A percentile compares a stretch with the other conserved stretches of the same genome.
phyloP scores from a whole-genome alignment of 176 grass and related monocot genomes.

The Metroxylon sagu region DNA sequence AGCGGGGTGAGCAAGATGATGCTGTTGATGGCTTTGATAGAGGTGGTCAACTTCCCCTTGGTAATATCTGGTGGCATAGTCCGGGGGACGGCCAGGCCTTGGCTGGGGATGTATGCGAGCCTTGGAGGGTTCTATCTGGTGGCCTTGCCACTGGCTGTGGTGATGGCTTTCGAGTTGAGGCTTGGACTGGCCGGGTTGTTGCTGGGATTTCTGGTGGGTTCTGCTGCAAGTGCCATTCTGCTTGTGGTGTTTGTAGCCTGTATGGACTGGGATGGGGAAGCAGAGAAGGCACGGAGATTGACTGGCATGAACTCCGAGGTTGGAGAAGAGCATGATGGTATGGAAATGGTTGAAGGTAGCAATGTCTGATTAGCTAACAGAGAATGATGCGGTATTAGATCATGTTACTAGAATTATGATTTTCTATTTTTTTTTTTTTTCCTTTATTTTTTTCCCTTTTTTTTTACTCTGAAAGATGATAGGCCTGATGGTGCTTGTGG shows the following conservation, averaged over 20 bases:
- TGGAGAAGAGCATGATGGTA: not conserved
- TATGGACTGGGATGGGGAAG: conserved; percentile 65
- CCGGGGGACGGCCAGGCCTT: conserved; percentile 56
- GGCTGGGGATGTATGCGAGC: conserved; percentile 58
- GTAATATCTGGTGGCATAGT: conserved; percentile 70
- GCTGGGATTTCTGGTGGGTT: conserved; percentile 47
- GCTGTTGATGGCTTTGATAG: conserved; percentile 68
- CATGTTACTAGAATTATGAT: too few species aligned
- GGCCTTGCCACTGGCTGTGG: conserved; percentile 52
- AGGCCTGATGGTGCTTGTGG: too few species aligned
- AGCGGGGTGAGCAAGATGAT: conserved; percentile 52
- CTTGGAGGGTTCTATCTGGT: conserved; percentile 66
- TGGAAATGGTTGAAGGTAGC: too few species aligned
- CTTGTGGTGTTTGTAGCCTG: conserved; percentile 35
- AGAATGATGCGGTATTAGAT: too few species aligned
- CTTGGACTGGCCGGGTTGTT: conserved; percentile 53
- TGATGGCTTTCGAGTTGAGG: conserved; percentile 42
- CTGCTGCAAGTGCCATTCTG: conserved; percentile 28
- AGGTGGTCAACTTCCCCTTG: conserved; percentile 81
- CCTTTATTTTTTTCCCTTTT: too few species aligned
- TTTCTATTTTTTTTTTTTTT: too few species aligned
- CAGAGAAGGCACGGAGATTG: conserved; percentile 33
- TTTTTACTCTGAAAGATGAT: too few species aligned
- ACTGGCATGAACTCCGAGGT: not conserved
- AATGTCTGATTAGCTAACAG: too few species aligned